These are phyloP conservation scores for Colletotrichum sublineola DNA, from an alignment of 2,329 filamentous ascomycete species.

Conservation along the genomic window DNA sequence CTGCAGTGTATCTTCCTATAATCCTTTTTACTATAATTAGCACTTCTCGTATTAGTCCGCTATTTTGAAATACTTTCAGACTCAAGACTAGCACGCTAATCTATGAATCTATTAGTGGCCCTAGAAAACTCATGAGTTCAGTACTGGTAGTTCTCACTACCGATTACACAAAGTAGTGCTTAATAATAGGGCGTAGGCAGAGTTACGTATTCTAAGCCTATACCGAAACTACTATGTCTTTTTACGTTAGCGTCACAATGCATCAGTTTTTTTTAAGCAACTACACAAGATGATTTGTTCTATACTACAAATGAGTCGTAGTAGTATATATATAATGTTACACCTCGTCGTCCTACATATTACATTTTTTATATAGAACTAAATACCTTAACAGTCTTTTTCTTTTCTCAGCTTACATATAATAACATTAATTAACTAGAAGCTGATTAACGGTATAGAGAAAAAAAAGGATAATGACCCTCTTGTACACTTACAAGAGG, in stretches of 20 bases:
- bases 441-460: neutral
- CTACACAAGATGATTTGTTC: too few species aligned
- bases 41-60: neutral
- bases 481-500: neutral
- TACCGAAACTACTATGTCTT: neutral
- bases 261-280: too few species aligned
- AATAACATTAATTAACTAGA: too few species aligned
- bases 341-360: too few species aligned
- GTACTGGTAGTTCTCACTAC: too few species aligned
- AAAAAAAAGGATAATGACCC: too few species aligned
- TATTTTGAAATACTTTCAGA: neutral
- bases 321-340: too few species aligned
- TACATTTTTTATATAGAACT: neutral
- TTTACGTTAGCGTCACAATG: neutral
- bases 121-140: neutral
- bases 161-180: neutral
- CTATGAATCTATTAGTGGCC: neutral
- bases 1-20: too few species aligned
- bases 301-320: too few species aligned
- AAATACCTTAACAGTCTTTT: too few species aligned
- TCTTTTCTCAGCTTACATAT: too few species aligned
- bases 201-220: neutral
- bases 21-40: neutral
- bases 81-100: neutral
- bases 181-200: too few species aligned